Base-by-base conservation (phyloP, 164 flowering plant genomes). In the Stephania japonica region DNA sequence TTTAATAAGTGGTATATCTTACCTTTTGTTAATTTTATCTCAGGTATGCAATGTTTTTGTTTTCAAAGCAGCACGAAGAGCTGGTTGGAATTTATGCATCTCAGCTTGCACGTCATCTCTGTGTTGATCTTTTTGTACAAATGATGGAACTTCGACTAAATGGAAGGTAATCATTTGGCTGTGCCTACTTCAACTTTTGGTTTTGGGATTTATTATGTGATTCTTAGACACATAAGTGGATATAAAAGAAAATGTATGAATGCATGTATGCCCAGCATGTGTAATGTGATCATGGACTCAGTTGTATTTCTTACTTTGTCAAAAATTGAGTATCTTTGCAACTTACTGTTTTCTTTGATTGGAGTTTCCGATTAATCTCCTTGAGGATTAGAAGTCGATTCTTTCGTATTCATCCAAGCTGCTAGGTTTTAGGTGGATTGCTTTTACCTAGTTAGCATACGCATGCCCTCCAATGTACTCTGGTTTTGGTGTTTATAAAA, bases 31-130 rank as follows among this genome's bases (percentile, higher is more conserved):
- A 71, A 70, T 61, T 74, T n/a, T 26, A 70, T 83, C 77, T 73
- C 87, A 96, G 99, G 97, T 96, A 96, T 86, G 87, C 90, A 4
- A 90, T 96, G 95, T 93, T 85, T 83, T 82, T 96, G 65, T 96
- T 93, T 77, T 87, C 97, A 19, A 86, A 83, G 82, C 89, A 92
- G 75, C 97, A 86, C 75, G 99, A 96, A 80, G 98, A 90, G 75
- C 82, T 93, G 80, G 98, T 96, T 72, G 99, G 99, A 64, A 80
- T 96, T 78, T 96, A 96, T 86, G 99, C 97, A 79, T 93, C 97
- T 83, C 97, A 92, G 79, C 95, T 96, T 79, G 93, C 97, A 50
- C 86, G 82, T 41, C 95, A 93, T 77, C 95, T 88, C 49, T 96
- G 99, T 81, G 84, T 96, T 79, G 99, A 96, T 75, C 91, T 96